phyloP scores from a whole-genome alignment of 2,329 filamentous ascomycete genomes.

The Cercospora beticola region DNA sequence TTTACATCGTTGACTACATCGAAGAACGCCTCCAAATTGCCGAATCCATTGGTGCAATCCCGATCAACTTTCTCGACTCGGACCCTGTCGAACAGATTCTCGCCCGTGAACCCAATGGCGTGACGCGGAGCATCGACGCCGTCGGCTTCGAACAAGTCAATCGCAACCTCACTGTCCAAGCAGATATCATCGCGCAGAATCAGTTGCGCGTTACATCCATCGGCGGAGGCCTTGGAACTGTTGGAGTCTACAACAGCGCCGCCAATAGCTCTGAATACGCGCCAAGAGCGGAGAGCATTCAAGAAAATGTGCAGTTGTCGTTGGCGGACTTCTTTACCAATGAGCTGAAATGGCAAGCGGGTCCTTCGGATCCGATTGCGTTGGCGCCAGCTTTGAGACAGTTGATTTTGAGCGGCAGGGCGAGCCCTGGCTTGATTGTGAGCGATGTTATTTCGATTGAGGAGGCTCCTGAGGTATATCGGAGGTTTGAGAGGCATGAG shows the following conservation, averaged over 20 bases:
- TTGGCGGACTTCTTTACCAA: not conserved
- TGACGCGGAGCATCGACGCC: constrained; percentile 62
- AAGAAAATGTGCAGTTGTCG: not conserved
- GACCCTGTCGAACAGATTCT: constrained; percentile 63
- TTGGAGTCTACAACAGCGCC: constrained; percentile 8
- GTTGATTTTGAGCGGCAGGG: constrained; percentile 8
- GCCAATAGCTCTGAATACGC: not conserved
- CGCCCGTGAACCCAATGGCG: constrained; percentile 57
- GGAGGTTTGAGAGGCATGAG: not conserved
- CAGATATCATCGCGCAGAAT: constrained; percentile 10
- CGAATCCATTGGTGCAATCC: constrained; percentile 57
- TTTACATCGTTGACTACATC: not conserved
- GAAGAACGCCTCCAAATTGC: not conserved
- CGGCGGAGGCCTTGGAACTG: constrained; percentile 13
- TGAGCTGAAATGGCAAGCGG: not conserved
- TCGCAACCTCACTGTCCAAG: not conserved
- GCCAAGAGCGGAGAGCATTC: not conserved
- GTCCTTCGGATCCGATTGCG: not conserved
- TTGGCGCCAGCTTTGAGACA: not conserved
- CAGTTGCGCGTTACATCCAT: constrained; percentile 8
- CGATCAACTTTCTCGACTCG: constrained; percentile 60
- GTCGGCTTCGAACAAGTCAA: constrained; percentile 57
- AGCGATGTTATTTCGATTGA: constrained; percentile 16
- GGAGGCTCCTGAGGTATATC: constrained; percentile 15
- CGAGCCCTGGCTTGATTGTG: constrained; percentile 12